phyloP scores from a whole-genome alignment of 129 eudicot genomes.

The Lonicera japonica region DNA sequence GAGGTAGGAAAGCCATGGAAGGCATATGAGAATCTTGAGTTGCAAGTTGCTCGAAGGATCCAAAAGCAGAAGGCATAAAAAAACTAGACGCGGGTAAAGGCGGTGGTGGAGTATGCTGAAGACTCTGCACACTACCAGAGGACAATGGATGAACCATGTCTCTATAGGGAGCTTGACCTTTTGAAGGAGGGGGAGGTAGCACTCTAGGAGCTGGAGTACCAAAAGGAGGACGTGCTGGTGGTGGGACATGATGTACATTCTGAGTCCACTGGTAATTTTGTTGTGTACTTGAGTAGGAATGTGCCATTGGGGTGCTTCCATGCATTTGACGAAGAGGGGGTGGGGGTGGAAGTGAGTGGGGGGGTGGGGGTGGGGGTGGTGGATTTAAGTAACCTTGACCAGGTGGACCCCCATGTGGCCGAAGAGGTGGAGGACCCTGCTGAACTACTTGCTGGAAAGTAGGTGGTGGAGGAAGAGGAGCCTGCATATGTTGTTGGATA shows the following conservation, averaged over 20 bases:
- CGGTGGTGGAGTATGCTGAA: constrained; percentile 17
- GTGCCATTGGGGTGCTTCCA: constrained; percentile 16
- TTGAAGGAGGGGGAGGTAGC: constrained; percentile 37
- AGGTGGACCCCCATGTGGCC: constrained; percentile 18
- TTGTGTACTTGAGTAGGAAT: constrained; percentile 21
- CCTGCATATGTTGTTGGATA: constrained; percentile 37
- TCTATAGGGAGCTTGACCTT: constrained; percentile 35
- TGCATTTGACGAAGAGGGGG: constrained; percentile 18
- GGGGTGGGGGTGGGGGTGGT: constrained; percentile 23
- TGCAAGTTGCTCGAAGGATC: constrained; percentile 15
- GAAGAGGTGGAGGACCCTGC: constrained; percentile 14
- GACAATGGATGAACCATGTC: constrained; percentile 25
- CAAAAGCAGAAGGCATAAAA: constrained; percentile 30
- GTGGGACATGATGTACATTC: constrained; percentile 32
- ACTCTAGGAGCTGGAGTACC: constrained; percentile 25
- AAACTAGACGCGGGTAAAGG: constrained; percentile 33
- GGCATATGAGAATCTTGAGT: constrained; percentile 7
- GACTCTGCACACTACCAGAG: constrained; percentile 10
- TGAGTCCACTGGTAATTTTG: constrained; percentile 49
- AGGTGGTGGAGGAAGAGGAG: constrained; percentile 16
- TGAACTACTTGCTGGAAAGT: constrained; percentile 6
- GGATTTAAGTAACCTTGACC: constrained; percentile 35
- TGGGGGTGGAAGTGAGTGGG: constrained; percentile 15
- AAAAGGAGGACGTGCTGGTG: constrained; percentile 17
- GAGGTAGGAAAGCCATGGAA: constrained; percentile 19